Evolutionary conservation across 306 rosid genomes (phyloP).

Genomic region (Inga leiocalycina): DNA sequence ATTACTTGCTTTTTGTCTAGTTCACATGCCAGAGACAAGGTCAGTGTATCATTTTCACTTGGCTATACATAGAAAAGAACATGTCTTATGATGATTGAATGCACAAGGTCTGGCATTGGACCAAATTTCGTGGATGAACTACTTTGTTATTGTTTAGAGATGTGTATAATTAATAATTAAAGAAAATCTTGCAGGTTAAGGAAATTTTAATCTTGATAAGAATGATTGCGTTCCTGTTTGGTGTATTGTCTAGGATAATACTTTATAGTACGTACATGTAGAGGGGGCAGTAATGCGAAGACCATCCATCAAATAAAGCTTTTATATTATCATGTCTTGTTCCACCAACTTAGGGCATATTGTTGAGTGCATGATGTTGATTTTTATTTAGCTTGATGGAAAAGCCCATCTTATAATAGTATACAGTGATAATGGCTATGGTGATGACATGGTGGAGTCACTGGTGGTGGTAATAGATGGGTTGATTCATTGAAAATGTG

Average conservation of each 20-base stretch:
- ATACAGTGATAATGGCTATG: not conserved
- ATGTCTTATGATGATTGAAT: constrained; percentile 17
- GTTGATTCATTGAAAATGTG: too few species aligned
- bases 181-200: not conserved
- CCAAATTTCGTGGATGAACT: constrained; percentile 20
- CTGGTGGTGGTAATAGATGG: not conserved
- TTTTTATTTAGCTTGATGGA: too few species aligned
- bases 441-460: not conserved
- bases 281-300: not conserved
- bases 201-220: not conserved
- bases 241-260: not conserved
- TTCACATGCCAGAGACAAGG: constrained; percentile 95
- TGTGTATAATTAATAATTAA: not conserved
- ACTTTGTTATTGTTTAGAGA: not conserved
- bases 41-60: constrained; percentile 35
- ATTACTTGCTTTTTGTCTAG: constrained; percentile 86
- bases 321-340: not conserved
- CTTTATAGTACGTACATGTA: not conserved
- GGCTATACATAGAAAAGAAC: not conserved
- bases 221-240: not conserved
- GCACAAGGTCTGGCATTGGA: not conserved
- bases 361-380: not conserved
- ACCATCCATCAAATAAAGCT: not conserved
- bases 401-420: too few species aligned
- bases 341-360: not conserved